A percentile compares a stretch with the other conserved stretches of the same genome.
Evolutionary conservation across 257 asterid genomes (phyloP).

Genomic region (Fraxinus americana): DNA sequence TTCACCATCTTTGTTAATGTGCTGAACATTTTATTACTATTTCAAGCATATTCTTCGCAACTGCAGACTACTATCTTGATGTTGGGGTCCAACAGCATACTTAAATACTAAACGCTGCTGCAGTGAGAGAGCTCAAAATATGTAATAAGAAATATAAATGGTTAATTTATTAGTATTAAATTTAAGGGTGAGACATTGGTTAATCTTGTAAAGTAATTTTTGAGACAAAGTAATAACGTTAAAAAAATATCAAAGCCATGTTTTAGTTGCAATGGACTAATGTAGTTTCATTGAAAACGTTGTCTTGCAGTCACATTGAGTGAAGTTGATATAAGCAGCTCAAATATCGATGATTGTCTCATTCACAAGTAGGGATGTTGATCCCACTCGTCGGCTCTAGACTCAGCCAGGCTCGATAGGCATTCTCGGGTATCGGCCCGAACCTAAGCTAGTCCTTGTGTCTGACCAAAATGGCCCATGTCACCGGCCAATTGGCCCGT

Average conservation of each 20-base stretch:
- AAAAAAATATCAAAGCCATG: too few species aligned
- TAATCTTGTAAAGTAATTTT: background rate
- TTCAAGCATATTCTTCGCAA: background rate
- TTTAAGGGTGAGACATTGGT: slow-evolving; percentile 5
- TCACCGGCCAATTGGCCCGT: too few species aligned
- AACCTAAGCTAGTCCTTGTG: too few species aligned
- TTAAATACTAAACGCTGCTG: background rate
- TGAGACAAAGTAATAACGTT: too few species aligned
- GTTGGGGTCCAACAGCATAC: background rate
- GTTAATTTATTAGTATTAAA: background rate
- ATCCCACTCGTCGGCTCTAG: too few species aligned
- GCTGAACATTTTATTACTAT: background rate
- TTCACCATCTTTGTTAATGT: slow-evolving; percentile 17
- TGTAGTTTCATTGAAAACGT: background rate
- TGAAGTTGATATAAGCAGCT: slow-evolving; percentile 90
- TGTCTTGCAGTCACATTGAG: slow-evolving; percentile 70
- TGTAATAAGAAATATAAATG: slow-evolving; percentile 14
- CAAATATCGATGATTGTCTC: slow-evolving; percentile 77
- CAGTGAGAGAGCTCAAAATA: slow-evolving; percentile 5
- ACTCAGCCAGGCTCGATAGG: too few species aligned
- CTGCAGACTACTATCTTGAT: background rate
- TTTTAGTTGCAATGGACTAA: background rate
- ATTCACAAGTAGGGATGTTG: slow-evolving; percentile 57
- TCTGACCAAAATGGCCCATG: too few species aligned
- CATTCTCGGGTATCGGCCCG: too few species aligned